A percentile compares a stretch with the other conserved stretches of the same genome.
Conservation (phyloP, 345 rosid species). For the Euclidium syriacum region DNA sequence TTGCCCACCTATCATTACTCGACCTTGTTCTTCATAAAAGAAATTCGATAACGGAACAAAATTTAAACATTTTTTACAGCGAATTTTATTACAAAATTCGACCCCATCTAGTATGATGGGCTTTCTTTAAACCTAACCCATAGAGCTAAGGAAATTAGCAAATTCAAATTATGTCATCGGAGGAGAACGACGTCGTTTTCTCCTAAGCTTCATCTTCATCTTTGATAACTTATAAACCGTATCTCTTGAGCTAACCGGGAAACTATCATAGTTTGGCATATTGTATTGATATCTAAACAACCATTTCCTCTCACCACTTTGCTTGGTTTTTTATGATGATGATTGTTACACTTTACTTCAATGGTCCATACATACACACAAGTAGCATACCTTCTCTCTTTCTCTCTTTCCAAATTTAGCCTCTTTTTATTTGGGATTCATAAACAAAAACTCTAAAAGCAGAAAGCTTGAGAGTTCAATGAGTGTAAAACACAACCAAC, state of each 20-base stretch:
- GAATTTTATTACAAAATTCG: background rate
- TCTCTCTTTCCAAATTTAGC: constrained; percentile 13
- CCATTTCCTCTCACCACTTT: constrained; percentile 12
- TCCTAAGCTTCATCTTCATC: too few relatives aligned
- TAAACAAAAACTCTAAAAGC: constrained; percentile 7
- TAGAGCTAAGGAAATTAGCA: too few relatives aligned
- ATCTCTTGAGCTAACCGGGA: constrained; percentile 19
- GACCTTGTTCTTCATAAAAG: background rate
- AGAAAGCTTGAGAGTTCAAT: constrained; percentile 10
- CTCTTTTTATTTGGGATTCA: background rate
- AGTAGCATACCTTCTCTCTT: constrained; percentile 23
- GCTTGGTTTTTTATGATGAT: constrained; percentile 18
- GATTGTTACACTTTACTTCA: background rate
- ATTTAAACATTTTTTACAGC: background rate
- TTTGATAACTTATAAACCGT: too few relatives aligned
- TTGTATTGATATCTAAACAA: constrained; percentile 9
- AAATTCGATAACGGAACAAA: background rate
- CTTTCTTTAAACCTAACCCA: too few relatives aligned
- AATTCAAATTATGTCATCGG: too few relatives aligned
- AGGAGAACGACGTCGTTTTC: too few relatives aligned
- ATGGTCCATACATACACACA: constrained; percentile 23
- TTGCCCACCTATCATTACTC: background rate
- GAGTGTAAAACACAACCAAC: constrained; percentile 12
- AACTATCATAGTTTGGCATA: constrained; percentile 20
- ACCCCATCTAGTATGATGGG: too few relatives aligned